Base-by-base conservation (phyloP, 2,329 filamentous ascomycete species). In the Claviceps purpurea region DNA sequence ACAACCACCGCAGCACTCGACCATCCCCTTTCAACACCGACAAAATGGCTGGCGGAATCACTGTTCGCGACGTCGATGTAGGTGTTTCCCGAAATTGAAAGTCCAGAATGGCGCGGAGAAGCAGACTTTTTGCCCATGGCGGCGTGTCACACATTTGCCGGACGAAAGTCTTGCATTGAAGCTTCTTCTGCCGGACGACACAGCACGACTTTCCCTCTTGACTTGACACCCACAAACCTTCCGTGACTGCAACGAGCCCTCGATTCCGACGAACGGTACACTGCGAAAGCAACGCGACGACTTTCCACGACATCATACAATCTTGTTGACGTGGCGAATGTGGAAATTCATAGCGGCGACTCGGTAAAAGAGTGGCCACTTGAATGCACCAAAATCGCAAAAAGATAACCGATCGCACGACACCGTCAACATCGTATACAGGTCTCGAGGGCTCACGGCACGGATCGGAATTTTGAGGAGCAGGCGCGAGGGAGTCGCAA, bases 61-160 rank as follows among this genome's bases (percentile, higher is more conserved):
- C 77, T 66, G 87, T 91, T 75, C 85, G 86, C 76, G 87, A 90
- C 77, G 86, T 90, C 72, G 84, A 87, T 80, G 84, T 87, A 82
- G 74, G 81, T 81, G 55, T 57, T 64, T 60, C 65, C 58, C 64
- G 59, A 65, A 58, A 51, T 37, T 38, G 37, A 50, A 30, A 30
- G 18, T 20, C 44, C 44, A 41, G 26, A 2, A 47, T 43, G 42
- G 26, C n/a, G 26, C 37, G 47, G 51, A 46, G 16, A 30, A 20
- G 24, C 4, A 22, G 16, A 49, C 34, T 24, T 13, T 8, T 24
- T 10, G 13, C 22, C n/a, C 30, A 10, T 34, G 8, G 22, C 39
- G 22, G 8, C n/a, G 16, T 18, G 18, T 20, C 38, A 40, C 13
- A 46, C 37, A 40, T 30, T 5, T 24, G 7, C 20, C 2, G 11